Evolutionary conservation across 306 rosid genomes (phyloP).

Genomic region (Echinosophora koreensis): DNA sequence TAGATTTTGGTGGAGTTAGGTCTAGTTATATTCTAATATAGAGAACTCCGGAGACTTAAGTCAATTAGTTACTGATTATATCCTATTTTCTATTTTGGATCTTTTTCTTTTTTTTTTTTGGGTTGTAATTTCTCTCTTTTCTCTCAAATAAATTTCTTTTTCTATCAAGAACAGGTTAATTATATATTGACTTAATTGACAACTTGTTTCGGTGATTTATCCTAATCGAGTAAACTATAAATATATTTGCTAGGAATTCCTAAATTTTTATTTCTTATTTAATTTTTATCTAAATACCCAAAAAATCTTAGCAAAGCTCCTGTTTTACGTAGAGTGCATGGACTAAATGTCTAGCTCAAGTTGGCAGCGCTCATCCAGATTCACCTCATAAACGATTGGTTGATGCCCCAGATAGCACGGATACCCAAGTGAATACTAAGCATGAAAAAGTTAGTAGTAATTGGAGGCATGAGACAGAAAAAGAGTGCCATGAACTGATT

Average conservation of each 20-base stretch:
- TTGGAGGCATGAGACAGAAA: slow-evolving; percentile 52
- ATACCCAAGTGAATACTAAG: slow-evolving; percentile 60
- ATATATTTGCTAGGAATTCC: slow-evolving; percentile 25
- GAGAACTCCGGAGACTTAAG: not conserved
- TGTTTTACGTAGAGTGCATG: slow-evolving; percentile 57
- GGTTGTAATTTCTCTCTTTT: no score
- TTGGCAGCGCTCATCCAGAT: slow-evolving; percentile 54
- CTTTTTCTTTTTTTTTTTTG: no score
- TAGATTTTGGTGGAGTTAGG: no score
- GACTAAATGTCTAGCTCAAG: slow-evolving; percentile 63
- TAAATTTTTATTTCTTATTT: slow-evolving; percentile 25
- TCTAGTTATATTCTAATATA: no score
- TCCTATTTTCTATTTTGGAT: slow-evolving; percentile 12
- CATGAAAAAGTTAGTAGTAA: slow-evolving; percentile 50
- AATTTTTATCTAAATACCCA: slow-evolving; percentile 17
- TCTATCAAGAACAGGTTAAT: not conserved
- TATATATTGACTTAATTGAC: slow-evolving; percentile 20
- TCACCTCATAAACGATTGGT: slow-evolving; percentile 51
- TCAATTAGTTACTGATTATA: not conserved
- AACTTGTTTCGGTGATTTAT: slow-evolving; percentile 5
- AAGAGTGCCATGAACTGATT: slow-evolving; percentile 51
- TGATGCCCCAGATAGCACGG: slow-evolving; percentile 64
- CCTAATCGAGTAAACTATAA: slow-evolving; percentile 7
- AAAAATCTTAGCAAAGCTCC: slow-evolving; percentile 30
- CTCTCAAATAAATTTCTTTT: not conserved